A percentile compares a stretch with the other conserved stretches of the same genome.
Evolutionary conservation across 2,329 filamentous ascomycete species (phyloP).

Genomic region (Penicillium oxalicum): DNA sequence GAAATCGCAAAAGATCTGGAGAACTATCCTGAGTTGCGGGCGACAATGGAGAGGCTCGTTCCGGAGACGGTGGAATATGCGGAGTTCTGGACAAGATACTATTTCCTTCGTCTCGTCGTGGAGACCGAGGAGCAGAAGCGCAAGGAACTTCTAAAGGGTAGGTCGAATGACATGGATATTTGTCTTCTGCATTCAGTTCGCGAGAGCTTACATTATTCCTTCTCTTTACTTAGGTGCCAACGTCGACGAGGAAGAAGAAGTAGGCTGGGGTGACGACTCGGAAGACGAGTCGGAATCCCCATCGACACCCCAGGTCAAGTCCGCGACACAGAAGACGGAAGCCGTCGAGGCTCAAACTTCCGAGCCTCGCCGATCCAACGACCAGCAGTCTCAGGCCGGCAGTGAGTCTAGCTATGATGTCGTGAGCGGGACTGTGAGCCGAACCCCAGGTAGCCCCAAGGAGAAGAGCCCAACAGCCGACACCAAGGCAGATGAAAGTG

Average conservation of each 20-base stretch:
- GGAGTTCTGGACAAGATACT: slow-evolving; percentile 91
- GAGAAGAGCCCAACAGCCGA: slow-evolving; percentile 38
- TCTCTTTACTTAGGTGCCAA: slow-evolving; percentile 33
- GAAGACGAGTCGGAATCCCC: slow-evolving; percentile 48
- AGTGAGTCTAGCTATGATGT: slow-evolving; percentile 96
- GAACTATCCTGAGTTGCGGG: slow-evolving; percentile 76
- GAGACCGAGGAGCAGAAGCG: slow-evolving; percentile 87
- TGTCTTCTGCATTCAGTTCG: too few species aligned
- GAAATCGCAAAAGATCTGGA: slow-evolving; percentile 76
- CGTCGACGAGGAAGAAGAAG: slow-evolving; percentile 63
- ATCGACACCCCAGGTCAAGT: slow-evolving; percentile 38
- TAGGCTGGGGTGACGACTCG: slow-evolving; percentile 66
- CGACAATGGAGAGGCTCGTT: slow-evolving; percentile 93
- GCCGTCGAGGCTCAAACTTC: slow-evolving; percentile 52
- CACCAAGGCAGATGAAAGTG: slow-evolving; percentile 52
- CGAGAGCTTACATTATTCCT: slow-evolving; percentile 3
- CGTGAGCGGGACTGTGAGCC: slow-evolving; percentile 73
- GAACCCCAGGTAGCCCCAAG: slow-evolving; percentile 63
- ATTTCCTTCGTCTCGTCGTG: slow-evolving; percentile 86
- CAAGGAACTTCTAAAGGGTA: slow-evolving; percentile 86
- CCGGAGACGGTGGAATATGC: slow-evolving; percentile 84
- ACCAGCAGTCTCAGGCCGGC: slow-evolving; percentile 83
- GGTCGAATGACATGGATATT: slow-evolving; percentile 20
- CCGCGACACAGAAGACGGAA: slow-evolving; percentile 30
- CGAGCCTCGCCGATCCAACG: slow-evolving; percentile 67